Evolutionary conservation across 306 rosid species (phyloP).

Genomic region (Casuarina equisetifolia): DNA sequence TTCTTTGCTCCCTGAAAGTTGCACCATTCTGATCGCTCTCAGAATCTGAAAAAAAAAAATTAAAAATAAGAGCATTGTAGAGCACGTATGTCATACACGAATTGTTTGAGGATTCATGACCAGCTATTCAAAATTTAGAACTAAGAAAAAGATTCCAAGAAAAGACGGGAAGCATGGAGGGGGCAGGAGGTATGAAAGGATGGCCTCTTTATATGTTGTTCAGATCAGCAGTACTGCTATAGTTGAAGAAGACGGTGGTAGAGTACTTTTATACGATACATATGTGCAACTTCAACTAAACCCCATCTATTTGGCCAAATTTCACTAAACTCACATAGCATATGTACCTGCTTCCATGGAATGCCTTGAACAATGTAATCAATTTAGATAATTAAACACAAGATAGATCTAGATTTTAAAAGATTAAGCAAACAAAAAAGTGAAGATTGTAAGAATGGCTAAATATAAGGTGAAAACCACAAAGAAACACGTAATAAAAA

Average conservation of each 20-base stretch:
- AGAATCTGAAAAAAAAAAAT: conserved; percentile 36
- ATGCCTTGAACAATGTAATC: conserved; percentile 15
- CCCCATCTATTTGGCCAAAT: not conserved
- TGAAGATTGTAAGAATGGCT: not conserved
- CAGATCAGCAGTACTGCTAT: not conserved
- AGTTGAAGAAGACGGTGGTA: not conserved
- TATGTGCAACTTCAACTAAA: conserved; percentile 7
- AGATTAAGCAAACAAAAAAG: not conserved
- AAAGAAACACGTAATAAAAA: conserved; percentile 5
- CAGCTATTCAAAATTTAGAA: conserved; percentile 6
- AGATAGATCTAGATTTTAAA: not conserved
- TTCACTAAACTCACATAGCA: not conserved
- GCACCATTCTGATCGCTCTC: conserved; percentile 50
- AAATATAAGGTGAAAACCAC: not conserved
- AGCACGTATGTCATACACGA: conserved; percentile 17
- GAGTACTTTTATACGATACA: not conserved
- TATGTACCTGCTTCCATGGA: not conserved
- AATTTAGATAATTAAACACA: not conserved
- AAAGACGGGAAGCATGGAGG: not conserved
- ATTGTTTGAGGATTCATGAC: conserved; percentile 12
- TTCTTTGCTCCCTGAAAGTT: conserved; percentile 74
- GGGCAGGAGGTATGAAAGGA: not conserved
- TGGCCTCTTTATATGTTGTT: not conserved
- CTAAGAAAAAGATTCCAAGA: not conserved
- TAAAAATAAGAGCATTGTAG: conserved; percentile 9